Conservation (phyloP, 1,284 basidiomycete genomes). For the Vanrija humicola region DNA sequence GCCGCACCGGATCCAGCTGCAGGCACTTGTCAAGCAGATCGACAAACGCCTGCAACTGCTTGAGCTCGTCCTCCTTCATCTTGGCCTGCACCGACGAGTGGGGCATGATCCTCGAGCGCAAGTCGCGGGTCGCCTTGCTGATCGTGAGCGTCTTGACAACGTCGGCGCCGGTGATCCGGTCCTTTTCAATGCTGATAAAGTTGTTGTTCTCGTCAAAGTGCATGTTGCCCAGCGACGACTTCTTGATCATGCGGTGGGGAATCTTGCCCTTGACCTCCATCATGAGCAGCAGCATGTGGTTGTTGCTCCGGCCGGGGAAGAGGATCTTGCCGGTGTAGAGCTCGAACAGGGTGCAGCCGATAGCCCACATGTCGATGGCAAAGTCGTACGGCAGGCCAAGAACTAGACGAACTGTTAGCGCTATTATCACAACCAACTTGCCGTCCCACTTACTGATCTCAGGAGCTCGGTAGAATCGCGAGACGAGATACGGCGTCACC, state of each 20-base stretch:
- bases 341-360: conserved; percentile 96
- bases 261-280: conserved; percentile 95
- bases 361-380: conserved; percentile 92
- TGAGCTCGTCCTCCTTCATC: conserved; percentile 82
- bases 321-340: conserved; percentile 98
- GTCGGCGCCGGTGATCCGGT: conserved; percentile 74
- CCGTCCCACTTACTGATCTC: conserved; percentile 77
- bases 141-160: conserved; percentile 75
- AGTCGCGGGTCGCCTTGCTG: conserved; percentile 75
- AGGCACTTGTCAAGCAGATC: conserved; percentile 91
- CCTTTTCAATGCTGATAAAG: conserved; percentile 66
- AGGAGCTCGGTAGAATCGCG: conserved; percentile 95
- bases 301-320: conserved; percentile 93
- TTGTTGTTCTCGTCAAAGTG: conserved; percentile 85
- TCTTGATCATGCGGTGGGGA: conserved; percentile 90
- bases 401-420: conserved; percentile 55
- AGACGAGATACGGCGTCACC: conserved; percentile 97
- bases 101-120: conserved; percentile 78
- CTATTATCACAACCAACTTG: background rate
- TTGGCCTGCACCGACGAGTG: conserved; percentile 62
- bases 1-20: conserved; percentile 78
- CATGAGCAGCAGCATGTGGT: conserved; percentile 95
- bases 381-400: conserved; percentile 93
- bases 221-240: conserved; percentile 80
- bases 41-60: conserved; percentile 75